Conservation (phyloP, 805 yeast genomes). For the Hanseniaspora opuntiae region DNA sequence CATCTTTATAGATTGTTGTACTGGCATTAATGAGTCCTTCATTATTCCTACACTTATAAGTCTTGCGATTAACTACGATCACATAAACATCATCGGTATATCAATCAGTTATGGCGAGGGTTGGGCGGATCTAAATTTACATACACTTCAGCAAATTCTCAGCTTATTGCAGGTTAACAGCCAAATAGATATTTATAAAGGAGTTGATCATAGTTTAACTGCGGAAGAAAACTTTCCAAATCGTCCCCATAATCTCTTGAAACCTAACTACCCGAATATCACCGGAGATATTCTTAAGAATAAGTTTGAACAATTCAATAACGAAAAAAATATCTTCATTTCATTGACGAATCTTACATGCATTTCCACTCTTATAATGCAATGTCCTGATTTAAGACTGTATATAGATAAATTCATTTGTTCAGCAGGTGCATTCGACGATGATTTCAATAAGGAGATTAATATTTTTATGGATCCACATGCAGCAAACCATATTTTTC, state of each 20-base stretch:
- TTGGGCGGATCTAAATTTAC: slow-evolving; percentile 24
- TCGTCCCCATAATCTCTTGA: slow-evolving; percentile 15
- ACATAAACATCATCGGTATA: slow-evolving; percentile 39
- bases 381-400: slow-evolving; percentile 40
- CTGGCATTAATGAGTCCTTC: slow-evolving; percentile 79
- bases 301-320: slow-evolving; percentile 4
- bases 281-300: slow-evolving; percentile 32
- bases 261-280: slow-evolving; percentile 28
- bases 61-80: slow-evolving; percentile 27
- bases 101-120: slow-evolving; percentile 68
- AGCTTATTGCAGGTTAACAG: slow-evolving; percentile 38
- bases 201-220: slow-evolving; percentile 28
- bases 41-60: slow-evolving; percentile 50
- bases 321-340: slow-evolving; percentile 42
- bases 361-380: slow-evolving; percentile 40
- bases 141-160: slow-evolving; percentile 38
- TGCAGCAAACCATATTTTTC: slow-evolving; percentile 50
- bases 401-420: slow-evolving; percentile 44
- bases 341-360: slow-evolving; percentile 75
- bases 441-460: slow-evolving; percentile 41
- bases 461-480: slow-evolving; percentile 63
- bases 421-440: slow-evolving; percentile 59
- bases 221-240: neutral
- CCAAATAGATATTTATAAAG: slow-evolving; percentile 52
- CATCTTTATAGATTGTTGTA: slow-evolving; percentile 83